A percentile compares a stretch with the other conserved stretches of the same genome.
phyloP scores from a whole-genome alignment of 208 protist species.

The Crithidia expoeki region DNA sequence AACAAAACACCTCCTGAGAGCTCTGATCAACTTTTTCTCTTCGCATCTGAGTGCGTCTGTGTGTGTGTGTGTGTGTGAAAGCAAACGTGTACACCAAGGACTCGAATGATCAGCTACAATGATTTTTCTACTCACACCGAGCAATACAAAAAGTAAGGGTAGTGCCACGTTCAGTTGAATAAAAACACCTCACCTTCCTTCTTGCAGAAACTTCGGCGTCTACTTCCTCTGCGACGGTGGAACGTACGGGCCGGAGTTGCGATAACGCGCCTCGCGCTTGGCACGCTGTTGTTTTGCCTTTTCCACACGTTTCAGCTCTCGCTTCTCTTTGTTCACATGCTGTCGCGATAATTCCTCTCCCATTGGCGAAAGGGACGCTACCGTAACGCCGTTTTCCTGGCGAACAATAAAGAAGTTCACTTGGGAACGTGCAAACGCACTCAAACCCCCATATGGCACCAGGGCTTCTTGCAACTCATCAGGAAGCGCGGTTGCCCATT shows the following conservation, averaged over 20 bases:
- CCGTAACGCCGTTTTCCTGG: constrained; percentile 59
- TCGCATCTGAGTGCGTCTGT: too few relatives aligned
- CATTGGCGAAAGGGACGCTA: constrained; percentile 69
- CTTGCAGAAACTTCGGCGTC: too few relatives aligned
- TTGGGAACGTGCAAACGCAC: constrained; percentile 55
- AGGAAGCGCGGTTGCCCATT: constrained; percentile 55
- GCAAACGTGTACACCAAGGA: too few relatives aligned
- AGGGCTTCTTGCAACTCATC: constrained; percentile 71
- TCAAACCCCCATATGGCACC: constrained; percentile 65
- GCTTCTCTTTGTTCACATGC: constrained; percentile 45
- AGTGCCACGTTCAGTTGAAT: too few relatives aligned
- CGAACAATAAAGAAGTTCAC: constrained; percentile 78
- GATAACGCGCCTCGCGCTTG: background rate
- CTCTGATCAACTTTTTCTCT: too few relatives aligned
- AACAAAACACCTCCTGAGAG: too few relatives aligned
- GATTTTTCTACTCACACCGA: too few relatives aligned
- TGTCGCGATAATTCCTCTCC: constrained; percentile 44
- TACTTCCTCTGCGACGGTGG: constrained; percentile 53
- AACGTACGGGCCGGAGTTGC: constrained; percentile 83
- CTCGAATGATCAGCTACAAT: too few relatives aligned
- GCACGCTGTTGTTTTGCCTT: constrained; percentile 25
- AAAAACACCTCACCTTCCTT: background rate
- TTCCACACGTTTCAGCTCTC: constrained; percentile 34
- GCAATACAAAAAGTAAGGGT: background rate
- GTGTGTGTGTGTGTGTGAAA: too few relatives aligned